Base-by-base conservation (phyloP, 2,329 filamentous ascomycete genomes). In the Bipolaris bicolor region DNA sequence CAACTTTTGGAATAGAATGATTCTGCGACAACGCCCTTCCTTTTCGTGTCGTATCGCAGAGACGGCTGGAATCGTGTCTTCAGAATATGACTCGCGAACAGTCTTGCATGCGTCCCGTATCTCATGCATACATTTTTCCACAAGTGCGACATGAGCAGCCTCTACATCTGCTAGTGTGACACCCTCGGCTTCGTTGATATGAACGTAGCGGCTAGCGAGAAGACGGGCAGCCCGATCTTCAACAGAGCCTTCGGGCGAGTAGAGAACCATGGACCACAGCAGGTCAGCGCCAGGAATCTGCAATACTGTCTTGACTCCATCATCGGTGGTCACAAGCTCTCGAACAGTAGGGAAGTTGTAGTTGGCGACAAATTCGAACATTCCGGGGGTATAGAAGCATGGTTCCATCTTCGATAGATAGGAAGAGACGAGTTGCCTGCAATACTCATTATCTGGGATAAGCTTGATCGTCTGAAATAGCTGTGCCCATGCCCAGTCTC, bases 201-300 rank as follows among this genome's bases (percentile, higher is more conserved):
- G 81, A 33, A 95, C 81, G 69, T 95, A 96, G 11, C 92, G 82
- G 22, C 88, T 83, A 22, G 92, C 91, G 3, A 96, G 85, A 20
- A 87, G 86, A 49, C 81, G 82, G 29, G 90, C 92, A 1, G 91
- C 89, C 50, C 82, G 78, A 18, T 83, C 82, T 63, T 91, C 90
- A 46, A 96, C 87, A 0, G 82, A 84, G 36, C 83, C 79, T 36
- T 84, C 80, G 5, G 87, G 86, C 1, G 90, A 87, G 15, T 85
- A 88, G 51, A 96, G 79, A 33, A 94, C 86, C 66, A 97, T 86
- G 22, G 87, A 86, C 93, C 93, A 97, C n/a, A 97, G 79, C 55
- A 92, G 84, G 65, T 95, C 90, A 61, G 81, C 80, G 6, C 82
- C 81, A 3, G 81, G 84, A 59, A 80, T 83, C 63, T 83, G 79